Evolutionary conservation across 2,329 filamentous ascomycete genomes (phyloP).

Genomic region (Cercospora janseana): DNA sequence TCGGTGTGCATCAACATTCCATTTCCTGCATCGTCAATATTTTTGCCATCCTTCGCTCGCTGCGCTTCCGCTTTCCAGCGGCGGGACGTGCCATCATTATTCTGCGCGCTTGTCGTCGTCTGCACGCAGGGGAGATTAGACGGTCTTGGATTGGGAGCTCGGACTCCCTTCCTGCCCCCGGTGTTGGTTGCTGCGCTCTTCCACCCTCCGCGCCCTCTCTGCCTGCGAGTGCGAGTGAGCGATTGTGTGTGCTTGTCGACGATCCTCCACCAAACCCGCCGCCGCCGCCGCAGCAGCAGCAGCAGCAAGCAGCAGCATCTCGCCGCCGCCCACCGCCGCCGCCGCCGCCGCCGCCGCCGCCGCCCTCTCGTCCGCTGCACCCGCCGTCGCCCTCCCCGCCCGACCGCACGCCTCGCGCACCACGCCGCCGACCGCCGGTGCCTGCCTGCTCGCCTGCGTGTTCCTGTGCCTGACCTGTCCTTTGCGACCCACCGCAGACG

Average conservation of each 20-base stretch:
- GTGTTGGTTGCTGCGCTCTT: constrained; percentile 3
- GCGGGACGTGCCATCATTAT: no score
- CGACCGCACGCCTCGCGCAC: constrained; percentile 15
- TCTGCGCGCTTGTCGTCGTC: constrained; percentile 5
- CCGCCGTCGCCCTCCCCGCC: constrained; percentile 4
- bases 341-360: constrained; percentile 7
- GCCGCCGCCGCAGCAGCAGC: no score
- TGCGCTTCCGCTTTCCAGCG: no score
- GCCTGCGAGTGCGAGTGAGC: no score
- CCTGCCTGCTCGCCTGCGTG: constrained; percentile 11
- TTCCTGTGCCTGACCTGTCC: constrained; percentile 11
- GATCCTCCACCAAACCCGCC: no score
- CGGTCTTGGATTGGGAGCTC: constrained; percentile 6
- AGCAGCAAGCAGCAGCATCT: no score
- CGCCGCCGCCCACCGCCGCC: not conserved
- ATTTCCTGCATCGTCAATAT: no score
- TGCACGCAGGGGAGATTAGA: constrained; percentile 11
- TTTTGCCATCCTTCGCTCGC: no score
- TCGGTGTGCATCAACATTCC: no score
- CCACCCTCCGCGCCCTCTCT: constrained; percentile 5
- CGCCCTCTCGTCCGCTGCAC: no score
- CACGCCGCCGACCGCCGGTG: constrained; percentile 4
- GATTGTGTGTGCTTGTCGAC: no score
- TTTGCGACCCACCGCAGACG: constrained; percentile 2
- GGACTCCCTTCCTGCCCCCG: constrained; percentile 4